Conservation (phyloP, 805 yeast genomes). For the Scheffersomyces lignosus region DNA sequence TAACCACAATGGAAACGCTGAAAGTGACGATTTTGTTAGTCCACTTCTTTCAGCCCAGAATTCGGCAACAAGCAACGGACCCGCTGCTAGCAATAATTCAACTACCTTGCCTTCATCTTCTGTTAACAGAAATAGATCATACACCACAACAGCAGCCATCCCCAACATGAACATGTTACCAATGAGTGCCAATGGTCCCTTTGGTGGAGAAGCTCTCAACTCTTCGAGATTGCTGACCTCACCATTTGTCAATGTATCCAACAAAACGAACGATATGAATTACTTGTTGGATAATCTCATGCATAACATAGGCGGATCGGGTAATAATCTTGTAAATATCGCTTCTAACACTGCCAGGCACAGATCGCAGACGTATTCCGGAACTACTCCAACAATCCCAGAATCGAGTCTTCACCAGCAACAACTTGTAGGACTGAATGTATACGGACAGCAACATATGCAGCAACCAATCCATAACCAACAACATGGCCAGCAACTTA, state of each 20-base stretch:
- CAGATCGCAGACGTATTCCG: constrained; percentile 44
- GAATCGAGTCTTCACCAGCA: constrained; percentile 13
- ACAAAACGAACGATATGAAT: constrained; percentile 27
- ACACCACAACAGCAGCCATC: constrained; percentile 46
- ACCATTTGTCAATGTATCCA: constrained; percentile 20
- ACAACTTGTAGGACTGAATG: no score
- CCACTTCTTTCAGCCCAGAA: constrained; percentile 20
- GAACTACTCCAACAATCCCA: constrained; percentile 26
- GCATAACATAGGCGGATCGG: constrained; percentile 17
- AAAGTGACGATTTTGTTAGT: constrained; percentile 15
- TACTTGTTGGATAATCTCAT: constrained; percentile 32
- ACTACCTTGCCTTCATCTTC: not conserved
- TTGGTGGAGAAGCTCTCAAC: constrained; percentile 11
- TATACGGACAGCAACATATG: not conserved
- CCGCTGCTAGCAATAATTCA: constrained; percentile 2
- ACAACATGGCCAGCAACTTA: constrained; percentile 3
- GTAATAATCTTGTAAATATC: not conserved
- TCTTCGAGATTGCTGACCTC: constrained; percentile 19
- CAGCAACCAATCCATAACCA: constrained; percentile 1
- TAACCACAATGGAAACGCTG: constrained; percentile 5
- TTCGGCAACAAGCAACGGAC: constrained; percentile 4
- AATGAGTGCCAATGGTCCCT: constrained; percentile 5
- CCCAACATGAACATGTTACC: constrained; percentile 17
- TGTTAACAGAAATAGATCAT: constrained; percentile 45
- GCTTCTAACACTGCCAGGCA: constrained; percentile 18